Conservation (phyloP, 768 basidiomycete genomes). For the Lactifluus volemus region DNA sequence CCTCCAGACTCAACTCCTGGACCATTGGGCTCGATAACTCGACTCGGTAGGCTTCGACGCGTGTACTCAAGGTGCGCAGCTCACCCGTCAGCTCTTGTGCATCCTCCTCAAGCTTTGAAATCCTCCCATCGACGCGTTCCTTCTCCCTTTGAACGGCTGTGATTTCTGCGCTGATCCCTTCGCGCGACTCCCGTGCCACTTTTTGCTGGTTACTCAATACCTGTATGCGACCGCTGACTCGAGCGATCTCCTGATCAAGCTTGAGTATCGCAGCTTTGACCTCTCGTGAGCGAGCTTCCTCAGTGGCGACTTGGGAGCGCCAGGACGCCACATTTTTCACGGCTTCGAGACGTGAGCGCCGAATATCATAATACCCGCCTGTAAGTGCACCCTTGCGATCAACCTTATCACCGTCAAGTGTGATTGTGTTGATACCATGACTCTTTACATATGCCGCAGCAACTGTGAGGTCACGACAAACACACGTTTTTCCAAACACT, state of each 20-base stretch:
- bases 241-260: constrained; percentile 84
- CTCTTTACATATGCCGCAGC: constrained; percentile 92
- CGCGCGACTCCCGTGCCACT: constrained; percentile 59
- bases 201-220: constrained; percentile 61
- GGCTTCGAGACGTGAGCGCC: constrained; percentile 82
- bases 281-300: constrained; percentile 56
- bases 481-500: constrained; percentile 95
- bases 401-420: constrained; percentile 94
- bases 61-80: constrained; percentile 48
- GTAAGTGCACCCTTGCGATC: constrained; percentile 94
- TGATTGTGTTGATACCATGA: constrained; percentile 94
- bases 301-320: constrained; percentile 61
- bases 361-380: constrained; percentile 91
- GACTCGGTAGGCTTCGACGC: constrained; percentile 50
- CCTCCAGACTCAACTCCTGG: constrained; percentile 62
- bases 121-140: constrained; percentile 55
- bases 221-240: constrained; percentile 61
- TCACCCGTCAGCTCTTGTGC: constrained; percentile 69
- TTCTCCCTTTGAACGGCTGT: constrained; percentile 53
- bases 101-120: constrained; percentile 56
- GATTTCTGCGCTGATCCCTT: constrained; percentile 56
- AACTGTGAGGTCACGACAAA: constrained; percentile 86
- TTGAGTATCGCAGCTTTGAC: constrained; percentile 60
- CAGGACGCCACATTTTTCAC: constrained; percentile 71
- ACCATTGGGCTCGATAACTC: constrained; percentile 74